Base-by-base conservation (phyloP, 768 basidiomycete genomes). In the Amanita subjunquillea region DNA sequence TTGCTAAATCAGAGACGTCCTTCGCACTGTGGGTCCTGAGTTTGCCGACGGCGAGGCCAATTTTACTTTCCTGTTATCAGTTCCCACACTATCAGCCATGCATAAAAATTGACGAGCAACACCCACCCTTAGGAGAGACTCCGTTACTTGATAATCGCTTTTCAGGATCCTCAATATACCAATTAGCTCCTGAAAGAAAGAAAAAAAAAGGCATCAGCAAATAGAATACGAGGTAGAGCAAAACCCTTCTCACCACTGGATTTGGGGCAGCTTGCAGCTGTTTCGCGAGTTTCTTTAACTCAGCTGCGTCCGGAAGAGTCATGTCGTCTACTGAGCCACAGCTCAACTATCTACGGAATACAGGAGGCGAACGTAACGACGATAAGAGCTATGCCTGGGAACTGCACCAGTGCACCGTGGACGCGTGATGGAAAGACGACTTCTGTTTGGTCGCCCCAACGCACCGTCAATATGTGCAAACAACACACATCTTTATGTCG, bases 31-130 rank as follows among this genome's bases (percentile, higher is more conserved):
- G 85, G 29, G 76, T 74, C 44, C 92, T 80, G 15, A 94, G 76
- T 70, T 94, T 94, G 49, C 91, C 91, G 2, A 96, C 91, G 0
- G 91, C 87, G n/a, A 95, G 70, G 46, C 92, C 92, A 3, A 85
- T 87, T 67, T 87, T 93, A 66, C 90, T 93, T 69, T 94, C 91
- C 92, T 94, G 60, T 37, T 27, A 56, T 32, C 48, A 50, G 58
- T 55, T 57, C 43, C 51, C 55, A 59, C 62, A 56, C 51, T 58
- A 61, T 65, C 55, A 53, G 57, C 56, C 58, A 56, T 40, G n/a
- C 47, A 39, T 17, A 65, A 66, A 67, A 64, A 63, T 52, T n/a
- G 60, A 67, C 58, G 62, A 65, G 67, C 60, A 65, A 64, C 62
- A 76, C 85, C 60, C 68, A 89, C 87, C 75, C 87, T 80, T 50